phyloP scores from a whole-genome alignment of 75 land plant genomes.

The Cunninghamia lanceolata region DNA sequence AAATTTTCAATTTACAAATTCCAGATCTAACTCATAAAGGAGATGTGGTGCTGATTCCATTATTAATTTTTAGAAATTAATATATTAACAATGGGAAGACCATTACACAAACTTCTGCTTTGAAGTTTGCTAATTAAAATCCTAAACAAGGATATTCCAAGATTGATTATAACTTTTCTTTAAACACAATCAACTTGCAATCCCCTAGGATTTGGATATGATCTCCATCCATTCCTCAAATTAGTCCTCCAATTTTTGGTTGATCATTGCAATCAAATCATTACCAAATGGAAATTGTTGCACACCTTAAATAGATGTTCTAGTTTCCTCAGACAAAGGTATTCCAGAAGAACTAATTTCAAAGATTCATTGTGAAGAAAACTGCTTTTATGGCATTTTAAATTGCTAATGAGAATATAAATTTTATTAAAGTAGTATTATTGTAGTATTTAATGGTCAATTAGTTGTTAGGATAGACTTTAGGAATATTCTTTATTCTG shows the following conservation, averaged over 20 bases:
- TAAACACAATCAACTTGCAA: neutral
- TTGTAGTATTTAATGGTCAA: too few relatives aligned
- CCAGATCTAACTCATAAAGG: neutral
- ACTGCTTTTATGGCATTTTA: neutral
- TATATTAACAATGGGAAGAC: neutral
- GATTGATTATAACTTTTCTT: too few relatives aligned
- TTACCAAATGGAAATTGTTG: neutral
- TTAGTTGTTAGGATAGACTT: too few relatives aligned
- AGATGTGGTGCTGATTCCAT: neutral
- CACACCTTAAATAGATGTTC: neutral
- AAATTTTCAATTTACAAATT: neutral
- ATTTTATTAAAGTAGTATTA: too few relatives aligned
- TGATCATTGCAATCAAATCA: neutral
- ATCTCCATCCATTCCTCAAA: neutral
- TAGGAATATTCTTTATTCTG: too few relatives aligned
- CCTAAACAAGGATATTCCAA: neutral
- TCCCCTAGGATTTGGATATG: neutral
- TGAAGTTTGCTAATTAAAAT: neutral
- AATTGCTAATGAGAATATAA: neutral
- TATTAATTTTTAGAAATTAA: neutral
- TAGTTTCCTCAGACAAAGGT: neutral
- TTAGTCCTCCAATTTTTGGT: neutral
- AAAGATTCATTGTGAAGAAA: neutral
- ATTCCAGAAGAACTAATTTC: neutral
- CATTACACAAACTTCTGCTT: neutral